Percentiles rank a stretch among this genome's conserved stretches.
phyloP scores from a whole-genome alignment of 1,284 basidiomycete species.

The Rhodotorula sp. region DNA sequence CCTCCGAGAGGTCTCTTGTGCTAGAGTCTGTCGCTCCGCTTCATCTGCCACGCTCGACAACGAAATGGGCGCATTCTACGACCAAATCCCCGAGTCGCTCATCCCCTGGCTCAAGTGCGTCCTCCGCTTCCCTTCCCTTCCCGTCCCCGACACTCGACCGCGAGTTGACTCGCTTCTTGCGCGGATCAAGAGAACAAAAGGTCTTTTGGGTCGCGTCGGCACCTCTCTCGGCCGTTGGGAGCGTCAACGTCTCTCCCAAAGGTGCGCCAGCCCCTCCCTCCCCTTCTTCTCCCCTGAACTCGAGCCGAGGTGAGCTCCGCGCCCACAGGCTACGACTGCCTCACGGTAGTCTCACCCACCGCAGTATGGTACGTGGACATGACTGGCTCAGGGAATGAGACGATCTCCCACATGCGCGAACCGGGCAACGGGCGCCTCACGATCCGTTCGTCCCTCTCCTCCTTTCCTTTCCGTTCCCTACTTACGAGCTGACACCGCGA shows the following conservation, averaged over 20 bases:
- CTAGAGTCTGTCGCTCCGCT: too few relatives aligned
- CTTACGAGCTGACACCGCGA: neutral
- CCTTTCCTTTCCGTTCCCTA: neutral
- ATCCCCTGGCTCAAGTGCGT: constrained; percentile 29
- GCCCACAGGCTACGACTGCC: neutral
- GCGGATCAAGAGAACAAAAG: neutral
- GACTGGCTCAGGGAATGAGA: neutral
- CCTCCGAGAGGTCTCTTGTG: too few relatives aligned
- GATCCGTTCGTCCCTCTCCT: neutral
- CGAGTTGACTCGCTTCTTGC: neutral
- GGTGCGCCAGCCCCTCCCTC: neutral
- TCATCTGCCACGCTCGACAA: too few relatives aligned
- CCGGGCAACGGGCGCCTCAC: neutral
- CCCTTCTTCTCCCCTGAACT: too few relatives aligned
- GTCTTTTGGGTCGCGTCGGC: constrained; percentile 9
- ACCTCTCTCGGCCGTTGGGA: neutral
- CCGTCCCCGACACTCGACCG: too few relatives aligned
- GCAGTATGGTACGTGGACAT: constrained; percentile 4
- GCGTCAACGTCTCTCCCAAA: constrained; percentile 9
- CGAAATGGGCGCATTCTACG: constrained; percentile 39
- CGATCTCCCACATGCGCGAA: neutral
- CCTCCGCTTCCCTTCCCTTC: too few relatives aligned
- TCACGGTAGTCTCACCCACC: neutral
- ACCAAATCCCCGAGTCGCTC: constrained; percentile 30
- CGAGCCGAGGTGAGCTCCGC: neutral